Evolutionary conservation across 768 basidiomycete species (phyloP).

Genomic region (Termitomyces sp.): DNA sequence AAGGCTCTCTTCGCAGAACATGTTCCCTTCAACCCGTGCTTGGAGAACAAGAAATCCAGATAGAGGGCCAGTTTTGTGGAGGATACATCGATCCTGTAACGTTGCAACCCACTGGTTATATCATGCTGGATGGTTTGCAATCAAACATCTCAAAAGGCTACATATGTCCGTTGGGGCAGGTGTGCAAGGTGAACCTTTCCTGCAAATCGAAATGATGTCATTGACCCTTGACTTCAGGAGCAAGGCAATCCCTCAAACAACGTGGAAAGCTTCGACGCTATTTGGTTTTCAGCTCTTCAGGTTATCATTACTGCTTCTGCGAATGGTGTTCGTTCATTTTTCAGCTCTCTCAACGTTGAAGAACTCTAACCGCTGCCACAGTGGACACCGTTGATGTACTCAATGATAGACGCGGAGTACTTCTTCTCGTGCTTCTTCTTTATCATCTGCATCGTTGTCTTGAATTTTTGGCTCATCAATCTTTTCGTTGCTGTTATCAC

Average conservation of each 20-base stretch:
- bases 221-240: slow-evolving; percentile 34
- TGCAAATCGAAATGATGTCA: neutral
- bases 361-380: slow-evolving; percentile 18
- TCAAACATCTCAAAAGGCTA: slow-evolving; percentile 61
- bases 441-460: slow-evolving; percentile 73
- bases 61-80: slow-evolving; percentile 65
- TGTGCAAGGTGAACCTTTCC: slow-evolving; percentile 54
- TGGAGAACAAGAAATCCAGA: slow-evolving; percentile 42
- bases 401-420: slow-evolving; percentile 85
- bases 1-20: slow-evolving; percentile 69
- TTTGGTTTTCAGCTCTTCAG: slow-evolving; percentile 77
- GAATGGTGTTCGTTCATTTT: slow-evolving; percentile 51
- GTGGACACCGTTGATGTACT: slow-evolving; percentile 85
- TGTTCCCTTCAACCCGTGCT: slow-evolving; percentile 52
- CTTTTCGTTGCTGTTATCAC: slow-evolving; percentile 95
- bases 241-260: slow-evolving; percentile 57
- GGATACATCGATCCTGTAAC: slow-evolving; percentile 66
- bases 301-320: slow-evolving; percentile 80
- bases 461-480: slow-evolving; percentile 95
- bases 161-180: slow-evolving; percentile 82
- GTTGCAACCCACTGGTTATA: slow-evolving; percentile 35
- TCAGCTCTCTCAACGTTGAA: neutral
- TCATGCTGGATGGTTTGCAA: slow-evolving; percentile 22
- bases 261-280: slow-evolving; percentile 83
- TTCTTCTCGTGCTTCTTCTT: slow-evolving; percentile 86